These are phyloP conservation scores for Polychytrium aggregatum DNA, from an alignment of 192 early-diverging fungal genomes.

Conservation along the genomic window DNA sequence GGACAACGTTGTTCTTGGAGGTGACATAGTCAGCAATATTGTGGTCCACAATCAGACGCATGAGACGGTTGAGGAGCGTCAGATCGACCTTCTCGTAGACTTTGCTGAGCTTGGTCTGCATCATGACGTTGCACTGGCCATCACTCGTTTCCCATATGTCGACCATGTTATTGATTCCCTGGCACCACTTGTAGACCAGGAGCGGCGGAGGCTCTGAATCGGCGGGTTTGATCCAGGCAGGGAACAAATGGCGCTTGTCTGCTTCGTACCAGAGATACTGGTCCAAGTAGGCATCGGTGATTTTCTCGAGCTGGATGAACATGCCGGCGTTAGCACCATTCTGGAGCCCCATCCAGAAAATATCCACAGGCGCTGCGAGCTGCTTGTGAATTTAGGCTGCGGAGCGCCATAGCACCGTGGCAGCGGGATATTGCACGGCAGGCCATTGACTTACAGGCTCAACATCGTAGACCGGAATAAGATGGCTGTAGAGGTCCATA, in stretches of 20 bases:
- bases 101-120: conserved; percentile 85
- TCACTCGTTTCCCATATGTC: conserved; percentile 87
- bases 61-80: conserved; percentile 82
- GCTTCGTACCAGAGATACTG: conserved; percentile 99
- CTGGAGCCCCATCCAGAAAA: too few relatives aligned
- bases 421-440: too few relatives aligned
- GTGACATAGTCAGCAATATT: conserved; percentile 99
- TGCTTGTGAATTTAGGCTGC: too few relatives aligned
- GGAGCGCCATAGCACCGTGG: too few relatives aligned
- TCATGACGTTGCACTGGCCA: conserved; percentile 92
- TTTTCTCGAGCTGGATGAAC: too few relatives aligned
- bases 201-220: conserved; percentile 95
- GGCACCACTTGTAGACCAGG: conserved; percentile 96
- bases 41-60: conserved; percentile 95
- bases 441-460: too few relatives aligned
- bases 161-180: conserved; percentile 94
- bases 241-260: conserved; percentile 93
- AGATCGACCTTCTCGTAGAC: conserved; percentile 97
- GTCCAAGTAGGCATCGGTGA: conserved; percentile 96
- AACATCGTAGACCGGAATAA: conserved; percentile 95
- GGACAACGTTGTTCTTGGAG: conserved; percentile 95
- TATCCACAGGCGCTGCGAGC: too few relatives aligned
- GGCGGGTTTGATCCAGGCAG: conserved; percentile 97
- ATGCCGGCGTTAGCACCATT: too few relatives aligned
- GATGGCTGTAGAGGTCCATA: conserved; percentile 95